phyloP scores from a whole-genome alignment of 1,284 basidiomycete genomes.

The Anthracocystis walkeri region DNA sequence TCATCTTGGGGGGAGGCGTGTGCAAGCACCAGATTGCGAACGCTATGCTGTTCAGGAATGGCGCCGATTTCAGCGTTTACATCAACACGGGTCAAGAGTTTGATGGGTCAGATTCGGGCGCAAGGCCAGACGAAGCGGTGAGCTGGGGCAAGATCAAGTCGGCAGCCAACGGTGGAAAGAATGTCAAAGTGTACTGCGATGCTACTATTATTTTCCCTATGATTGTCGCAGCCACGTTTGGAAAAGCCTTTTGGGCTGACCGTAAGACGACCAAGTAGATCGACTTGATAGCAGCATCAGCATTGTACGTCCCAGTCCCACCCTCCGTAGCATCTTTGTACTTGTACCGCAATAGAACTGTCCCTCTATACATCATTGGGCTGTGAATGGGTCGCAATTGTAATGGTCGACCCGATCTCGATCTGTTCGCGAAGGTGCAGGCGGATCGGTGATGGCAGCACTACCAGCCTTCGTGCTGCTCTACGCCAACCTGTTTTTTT shows the following conservation, averaged over 20 bases:
- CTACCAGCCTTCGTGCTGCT: no score
- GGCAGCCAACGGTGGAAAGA: conserved; percentile 77
- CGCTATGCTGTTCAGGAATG: conserved; percentile 98
- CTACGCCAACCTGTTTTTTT: background rate
- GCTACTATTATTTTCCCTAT: conserved; percentile 91
- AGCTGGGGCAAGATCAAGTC: conserved; percentile 99
- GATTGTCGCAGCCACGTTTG: conserved; percentile 87
- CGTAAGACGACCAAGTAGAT: conserved; percentile 10
- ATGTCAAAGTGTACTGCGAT: conserved; percentile 84
- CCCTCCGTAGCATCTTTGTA: conserved; percentile 14
- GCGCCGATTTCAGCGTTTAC: conserved; percentile 96
- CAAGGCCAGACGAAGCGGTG: conserved; percentile 95
- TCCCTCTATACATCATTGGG: background rate
- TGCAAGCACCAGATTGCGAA: conserved; percentile 99
- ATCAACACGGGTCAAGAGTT: conserved; percentile 99
- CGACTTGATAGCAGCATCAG: background rate
- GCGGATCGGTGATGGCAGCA: background rate
- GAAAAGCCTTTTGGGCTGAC: conserved; percentile 41
- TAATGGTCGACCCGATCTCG: background rate
- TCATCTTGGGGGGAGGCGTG: conserved; percentile 95
- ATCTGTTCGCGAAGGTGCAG: background rate
- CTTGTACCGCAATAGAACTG: conserved; percentile 18
- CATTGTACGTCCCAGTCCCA: background rate
- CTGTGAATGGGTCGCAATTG: background rate
- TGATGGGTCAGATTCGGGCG: conserved; percentile 97